These are phyloP conservation scores for Starmerella potacharoeniae DNA, from an alignment of 805 yeast species.

Conservation along the genomic window DNA sequence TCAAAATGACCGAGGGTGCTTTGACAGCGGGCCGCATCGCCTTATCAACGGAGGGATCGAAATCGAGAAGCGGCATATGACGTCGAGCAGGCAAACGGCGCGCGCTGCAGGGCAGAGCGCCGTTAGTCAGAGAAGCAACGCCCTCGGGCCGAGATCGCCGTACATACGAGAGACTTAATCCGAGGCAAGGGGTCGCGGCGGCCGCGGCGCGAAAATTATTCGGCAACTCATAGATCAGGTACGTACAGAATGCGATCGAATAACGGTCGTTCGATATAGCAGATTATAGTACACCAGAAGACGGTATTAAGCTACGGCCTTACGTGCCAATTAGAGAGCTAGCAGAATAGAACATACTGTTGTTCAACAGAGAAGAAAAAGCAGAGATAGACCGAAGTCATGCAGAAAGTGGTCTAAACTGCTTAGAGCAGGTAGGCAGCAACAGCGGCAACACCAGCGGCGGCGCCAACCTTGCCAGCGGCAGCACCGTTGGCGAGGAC, in stretches of 20 bases:
- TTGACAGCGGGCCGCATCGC: too few species aligned
- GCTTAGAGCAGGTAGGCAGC: conserved; percentile 19
- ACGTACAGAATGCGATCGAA: too few species aligned
- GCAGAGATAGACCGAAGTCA: neutral
- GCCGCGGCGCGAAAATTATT: too few species aligned
- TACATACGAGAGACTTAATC: neutral
- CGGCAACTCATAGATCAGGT: too few species aligned
- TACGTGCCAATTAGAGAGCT: neutral
- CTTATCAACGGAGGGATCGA: too few species aligned
- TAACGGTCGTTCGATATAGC: neutral
- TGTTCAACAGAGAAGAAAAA: neutral
- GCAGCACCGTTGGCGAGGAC: conserved; percentile 20
- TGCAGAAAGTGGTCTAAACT: neutral
- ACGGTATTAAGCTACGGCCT: neutral
- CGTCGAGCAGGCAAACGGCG: neutral
- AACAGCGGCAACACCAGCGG: conserved; percentile 23
- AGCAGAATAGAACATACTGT: neutral
- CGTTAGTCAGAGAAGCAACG: neutral
- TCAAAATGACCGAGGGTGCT: too few species aligned
- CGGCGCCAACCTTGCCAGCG: conserved; percentile 20
- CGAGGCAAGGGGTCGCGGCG: neutral
- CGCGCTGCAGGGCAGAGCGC: neutral
- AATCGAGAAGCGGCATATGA: neutral
- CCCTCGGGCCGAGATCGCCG: neutral
- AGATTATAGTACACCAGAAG: neutral